These are phyloP conservation scores for Stachybotrys echinatus DNA, from an alignment of 2,329 filamentous ascomycete genomes.

Conservation along the genomic window DNA sequence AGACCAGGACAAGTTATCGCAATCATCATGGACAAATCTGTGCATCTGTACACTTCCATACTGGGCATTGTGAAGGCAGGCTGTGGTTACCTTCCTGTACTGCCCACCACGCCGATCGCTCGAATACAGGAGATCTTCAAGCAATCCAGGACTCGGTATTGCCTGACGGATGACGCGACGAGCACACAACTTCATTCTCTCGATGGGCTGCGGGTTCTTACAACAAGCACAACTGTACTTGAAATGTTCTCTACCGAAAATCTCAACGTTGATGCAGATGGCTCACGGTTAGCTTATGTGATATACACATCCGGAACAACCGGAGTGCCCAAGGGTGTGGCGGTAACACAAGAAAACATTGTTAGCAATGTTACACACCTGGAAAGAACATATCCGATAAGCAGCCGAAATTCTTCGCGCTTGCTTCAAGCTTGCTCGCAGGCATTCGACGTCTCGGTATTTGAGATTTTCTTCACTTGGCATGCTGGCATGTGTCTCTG, in stretches of 20 bases:
- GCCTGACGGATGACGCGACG: slow-evolving; percentile 32
- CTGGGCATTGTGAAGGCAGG: slow-evolving; percentile 71
- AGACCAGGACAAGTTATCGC: slow-evolving; percentile 56
- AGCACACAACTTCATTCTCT: slow-evolving; percentile 9
- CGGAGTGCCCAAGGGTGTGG: slow-evolving; percentile 72
- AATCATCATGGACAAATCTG: slow-evolving; percentile 72
- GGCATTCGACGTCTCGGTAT: slow-evolving; percentile 82
- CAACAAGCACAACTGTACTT: slow-evolving; percentile 9
- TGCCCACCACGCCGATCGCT: slow-evolving; percentile 62
- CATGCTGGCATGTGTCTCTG: slow-evolving; percentile 73
- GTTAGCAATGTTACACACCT: slow-evolving; percentile 69
- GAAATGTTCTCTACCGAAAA: slow-evolving; percentile 27
- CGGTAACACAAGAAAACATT: slow-evolving; percentile 71
- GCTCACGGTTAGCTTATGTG: slow-evolving; percentile 61
- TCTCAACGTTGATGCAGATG: slow-evolving; percentile 28
- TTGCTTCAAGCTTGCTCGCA: slow-evolving; percentile 80
- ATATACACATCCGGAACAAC: slow-evolving; percentile 84
- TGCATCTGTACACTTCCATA: slow-evolving; percentile 66
- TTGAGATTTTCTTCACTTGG: slow-evolving; percentile 88
- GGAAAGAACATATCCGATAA: slow-evolving; percentile 58
- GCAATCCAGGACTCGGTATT: slow-evolving; percentile 48
- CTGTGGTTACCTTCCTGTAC: slow-evolving; percentile 73
- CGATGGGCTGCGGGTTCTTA: slow-evolving; percentile 26
- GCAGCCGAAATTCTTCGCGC: slow-evolving; percentile 36
- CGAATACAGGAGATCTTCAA: slow-evolving; percentile 57